Evolutionary conservation across 1,284 basidiomycete species (phyloP).

Genomic region (Ganoderma sinense): DNA sequence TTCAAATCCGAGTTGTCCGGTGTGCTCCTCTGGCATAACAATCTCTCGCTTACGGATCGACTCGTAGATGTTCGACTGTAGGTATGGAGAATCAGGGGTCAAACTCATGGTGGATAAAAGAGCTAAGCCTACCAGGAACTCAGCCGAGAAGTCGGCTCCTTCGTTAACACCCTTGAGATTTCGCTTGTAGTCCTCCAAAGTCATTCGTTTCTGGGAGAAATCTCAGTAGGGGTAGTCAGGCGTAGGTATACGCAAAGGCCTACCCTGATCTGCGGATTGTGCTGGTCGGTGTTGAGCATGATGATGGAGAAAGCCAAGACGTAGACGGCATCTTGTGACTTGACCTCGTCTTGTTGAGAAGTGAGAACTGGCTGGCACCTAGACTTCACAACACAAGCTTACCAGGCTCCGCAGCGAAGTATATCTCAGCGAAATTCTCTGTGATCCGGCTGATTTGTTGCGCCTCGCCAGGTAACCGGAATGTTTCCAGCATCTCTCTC

Average conservation of each 20-base stretch:
- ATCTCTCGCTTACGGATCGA: slow-evolving; percentile 96
- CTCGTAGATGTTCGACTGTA: slow-evolving; percentile 89
- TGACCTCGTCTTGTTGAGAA: slow-evolving; percentile 75
- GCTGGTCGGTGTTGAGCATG: slow-evolving; percentile 98
- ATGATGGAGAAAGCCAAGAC: slow-evolving; percentile 97
- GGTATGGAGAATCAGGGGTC: neutral
- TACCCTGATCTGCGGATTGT: slow-evolving; percentile 95
- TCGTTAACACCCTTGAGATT: slow-evolving; percentile 96
- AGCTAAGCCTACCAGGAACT: slow-evolving; percentile 75
- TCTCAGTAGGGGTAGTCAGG: neutral
- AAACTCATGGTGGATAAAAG: neutral
- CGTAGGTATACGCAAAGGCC: slow-evolving; percentile 37
- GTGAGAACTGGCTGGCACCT: neutral
- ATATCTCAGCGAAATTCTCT: slow-evolving; percentile 92
- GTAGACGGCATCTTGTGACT: slow-evolving; percentile 93
- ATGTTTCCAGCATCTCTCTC: slow-evolving; percentile 93
- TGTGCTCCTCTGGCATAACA: slow-evolving; percentile 98
- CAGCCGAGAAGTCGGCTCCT: slow-evolving; percentile 83
- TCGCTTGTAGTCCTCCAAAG: slow-evolving; percentile 91
- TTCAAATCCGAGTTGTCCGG: slow-evolving; percentile 96
- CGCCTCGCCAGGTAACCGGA: slow-evolving; percentile 94
- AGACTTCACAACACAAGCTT: slow-evolving; percentile 26
- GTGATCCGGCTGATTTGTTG: slow-evolving; percentile 96
- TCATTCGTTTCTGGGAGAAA: slow-evolving; percentile 88
- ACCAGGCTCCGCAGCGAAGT: slow-evolving; percentile 89